Conservation (phyloP, 176 grass and related monocot species). For the Musa itinerans region DNA sequence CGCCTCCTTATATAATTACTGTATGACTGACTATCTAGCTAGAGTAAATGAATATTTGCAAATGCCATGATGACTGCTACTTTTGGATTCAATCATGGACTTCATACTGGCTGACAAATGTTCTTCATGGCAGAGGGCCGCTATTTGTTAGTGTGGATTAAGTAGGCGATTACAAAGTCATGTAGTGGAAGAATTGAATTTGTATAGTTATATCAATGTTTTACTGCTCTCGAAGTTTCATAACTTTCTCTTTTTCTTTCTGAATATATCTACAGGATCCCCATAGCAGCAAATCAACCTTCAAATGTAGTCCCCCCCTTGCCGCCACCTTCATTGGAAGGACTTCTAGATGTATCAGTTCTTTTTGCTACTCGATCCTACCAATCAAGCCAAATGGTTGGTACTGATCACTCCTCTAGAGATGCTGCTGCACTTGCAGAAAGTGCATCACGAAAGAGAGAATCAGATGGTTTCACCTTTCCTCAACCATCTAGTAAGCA, state of each 20-base stretch:
- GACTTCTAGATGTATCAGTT: conserved; percentile 56
- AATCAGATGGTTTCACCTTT: conserved; percentile 57
- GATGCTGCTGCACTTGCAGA: conserved; percentile 28
- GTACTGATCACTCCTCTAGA: conserved; percentile 22
- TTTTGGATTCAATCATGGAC: too few relatives aligned
- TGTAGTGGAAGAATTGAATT: background rate
- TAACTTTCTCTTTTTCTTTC: background rate
- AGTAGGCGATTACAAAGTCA: too few relatives aligned
- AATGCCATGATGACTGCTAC: too few relatives aligned
- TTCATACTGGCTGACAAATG: too few relatives aligned
- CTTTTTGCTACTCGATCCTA: conserved; percentile 36
- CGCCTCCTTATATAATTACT: too few relatives aligned
- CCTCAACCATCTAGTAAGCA: conserved; percentile 41
- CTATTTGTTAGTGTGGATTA: too few relatives aligned
- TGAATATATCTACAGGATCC: background rate
- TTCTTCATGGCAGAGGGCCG: too few relatives aligned
- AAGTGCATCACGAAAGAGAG: conserved; percentile 64
- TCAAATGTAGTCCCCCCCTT: conserved; percentile 19
- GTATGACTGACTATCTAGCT: too few relatives aligned
- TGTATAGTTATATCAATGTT: background rate
- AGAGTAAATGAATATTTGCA: too few relatives aligned
- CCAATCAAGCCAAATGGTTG: conserved; percentile 18
- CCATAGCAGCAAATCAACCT: conserved; percentile 4
- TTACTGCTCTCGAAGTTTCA: background rate
- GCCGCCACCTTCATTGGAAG: conserved; percentile 44